Evolutionary conservation across 257 asterid species (phyloP).

Genomic region (Solanum clarkiae): DNA sequence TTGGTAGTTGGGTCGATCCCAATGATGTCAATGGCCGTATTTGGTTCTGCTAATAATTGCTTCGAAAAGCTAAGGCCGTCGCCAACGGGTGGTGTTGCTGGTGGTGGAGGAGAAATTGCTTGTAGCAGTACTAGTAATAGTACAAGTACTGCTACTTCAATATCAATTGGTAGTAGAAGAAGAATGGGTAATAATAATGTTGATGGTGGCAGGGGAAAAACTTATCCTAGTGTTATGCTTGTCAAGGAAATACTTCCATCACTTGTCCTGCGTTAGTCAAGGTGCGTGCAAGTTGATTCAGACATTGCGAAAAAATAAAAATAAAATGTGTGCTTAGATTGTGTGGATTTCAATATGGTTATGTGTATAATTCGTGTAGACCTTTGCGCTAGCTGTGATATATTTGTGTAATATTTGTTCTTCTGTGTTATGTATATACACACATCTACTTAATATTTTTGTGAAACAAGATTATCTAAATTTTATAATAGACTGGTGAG

Average conservation of each 20-base stretch:
- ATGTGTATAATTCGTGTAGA: background rate
- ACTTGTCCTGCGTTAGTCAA: background rate
- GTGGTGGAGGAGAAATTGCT: background rate
- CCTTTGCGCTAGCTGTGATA: background rate
- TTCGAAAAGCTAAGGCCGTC: background rate
- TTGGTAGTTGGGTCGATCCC: background rate
- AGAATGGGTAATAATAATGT: background rate
- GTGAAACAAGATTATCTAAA: too few species aligned
- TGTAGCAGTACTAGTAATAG: background rate
- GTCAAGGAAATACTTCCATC: background rate
- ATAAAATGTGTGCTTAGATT: background rate
- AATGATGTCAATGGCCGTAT: background rate
- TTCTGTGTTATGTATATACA: background rate
- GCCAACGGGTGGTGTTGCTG: background rate
- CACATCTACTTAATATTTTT: too few species aligned
- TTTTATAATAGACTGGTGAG: too few species aligned
- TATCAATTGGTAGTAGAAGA: background rate
- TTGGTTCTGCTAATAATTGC: background rate
- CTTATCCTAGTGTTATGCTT: background rate
- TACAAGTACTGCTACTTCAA: background rate
- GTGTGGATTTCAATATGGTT: background rate
- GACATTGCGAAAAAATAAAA: background rate
- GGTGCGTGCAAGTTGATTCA: background rate
- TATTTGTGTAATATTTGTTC: background rate
- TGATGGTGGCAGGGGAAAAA: background rate